These are phyloP conservation scores for Cornus kousa DNA, from an alignment of 148 eudicot genomes.

Conservation along the genomic window DNA sequence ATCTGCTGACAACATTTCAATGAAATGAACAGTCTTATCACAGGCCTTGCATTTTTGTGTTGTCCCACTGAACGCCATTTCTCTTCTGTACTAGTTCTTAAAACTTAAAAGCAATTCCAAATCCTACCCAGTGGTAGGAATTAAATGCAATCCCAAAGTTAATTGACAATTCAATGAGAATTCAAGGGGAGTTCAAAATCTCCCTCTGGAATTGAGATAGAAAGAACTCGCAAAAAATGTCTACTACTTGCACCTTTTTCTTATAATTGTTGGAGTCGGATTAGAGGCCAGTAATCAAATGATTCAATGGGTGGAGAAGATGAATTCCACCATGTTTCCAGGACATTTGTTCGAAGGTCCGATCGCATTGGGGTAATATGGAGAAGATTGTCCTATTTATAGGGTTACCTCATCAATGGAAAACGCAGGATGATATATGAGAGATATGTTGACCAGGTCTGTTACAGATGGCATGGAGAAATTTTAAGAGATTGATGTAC, in stretches of 20 bases:
- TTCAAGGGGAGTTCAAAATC: background rate
- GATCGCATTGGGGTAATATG: background rate
- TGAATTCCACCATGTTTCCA: background rate
- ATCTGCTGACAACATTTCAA: conserved; percentile 70
- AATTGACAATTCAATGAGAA: background rate
- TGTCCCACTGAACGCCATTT: conserved; percentile 71
- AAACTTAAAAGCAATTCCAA: background rate
- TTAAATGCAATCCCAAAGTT: background rate
- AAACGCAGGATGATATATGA: background rate
- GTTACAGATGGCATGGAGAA: background rate
- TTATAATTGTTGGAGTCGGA: background rate
- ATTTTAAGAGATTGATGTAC: background rate
- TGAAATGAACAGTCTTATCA: conserved; percentile 74
- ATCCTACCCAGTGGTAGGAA: background rate
- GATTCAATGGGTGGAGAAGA: conserved; percentile 7
- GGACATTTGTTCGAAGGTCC: conserved; percentile 6
- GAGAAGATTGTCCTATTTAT: background rate
- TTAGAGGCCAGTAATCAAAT: background rate
- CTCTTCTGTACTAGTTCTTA: background rate
- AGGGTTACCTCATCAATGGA: background rate
- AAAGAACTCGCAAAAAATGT: background rate
- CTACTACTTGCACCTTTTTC: conserved; percentile 1
- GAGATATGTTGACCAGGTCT: background rate
- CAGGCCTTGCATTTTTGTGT: conserved; percentile 79
- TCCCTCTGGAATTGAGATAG: background rate